phyloP scores from a whole-genome alignment of 2,329 filamentous ascomycete species.

The Phialophora chinensis region DNA sequence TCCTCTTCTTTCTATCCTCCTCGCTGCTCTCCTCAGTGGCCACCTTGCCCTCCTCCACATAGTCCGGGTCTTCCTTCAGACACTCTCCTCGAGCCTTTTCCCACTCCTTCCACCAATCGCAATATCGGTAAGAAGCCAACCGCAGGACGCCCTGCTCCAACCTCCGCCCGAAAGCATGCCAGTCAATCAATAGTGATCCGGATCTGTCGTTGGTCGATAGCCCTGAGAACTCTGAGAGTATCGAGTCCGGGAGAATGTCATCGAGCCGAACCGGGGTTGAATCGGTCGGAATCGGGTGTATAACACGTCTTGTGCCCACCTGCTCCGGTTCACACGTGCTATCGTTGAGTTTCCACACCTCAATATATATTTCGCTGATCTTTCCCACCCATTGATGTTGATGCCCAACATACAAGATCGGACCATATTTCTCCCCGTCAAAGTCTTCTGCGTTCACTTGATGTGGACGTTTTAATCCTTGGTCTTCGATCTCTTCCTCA shows the following conservation, averaged over 20 bases:
- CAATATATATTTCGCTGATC: not conserved
- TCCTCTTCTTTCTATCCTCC: not conserved
- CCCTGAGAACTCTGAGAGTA: not conserved
- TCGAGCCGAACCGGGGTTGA: not conserved
- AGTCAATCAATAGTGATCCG: not conserved
- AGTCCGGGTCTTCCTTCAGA: not conserved
- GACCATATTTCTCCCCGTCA: not conserved
- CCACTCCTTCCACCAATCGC: not conserved
- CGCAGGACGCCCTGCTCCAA: not conserved
- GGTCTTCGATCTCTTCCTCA: not conserved
- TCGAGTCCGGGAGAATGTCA: not conserved
- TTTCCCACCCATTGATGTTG: not conserved
- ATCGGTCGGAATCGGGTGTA: not conserved
- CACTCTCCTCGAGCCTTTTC: not conserved
- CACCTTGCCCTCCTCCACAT: not conserved
- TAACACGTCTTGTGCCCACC: not conserved
- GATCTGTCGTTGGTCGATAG: not conserved
- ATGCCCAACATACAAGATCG: not conserved
- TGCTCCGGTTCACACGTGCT: not conserved
- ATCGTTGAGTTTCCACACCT: not conserved
- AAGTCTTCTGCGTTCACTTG: not conserved
- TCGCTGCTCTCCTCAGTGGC: not conserved
- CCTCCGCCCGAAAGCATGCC: not conserved
- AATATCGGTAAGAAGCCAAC: not conserved
- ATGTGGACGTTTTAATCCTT: not conserved